Conservation (phyloP, 1,284 basidiomycete species). For the Sutorius eximius region DNA sequence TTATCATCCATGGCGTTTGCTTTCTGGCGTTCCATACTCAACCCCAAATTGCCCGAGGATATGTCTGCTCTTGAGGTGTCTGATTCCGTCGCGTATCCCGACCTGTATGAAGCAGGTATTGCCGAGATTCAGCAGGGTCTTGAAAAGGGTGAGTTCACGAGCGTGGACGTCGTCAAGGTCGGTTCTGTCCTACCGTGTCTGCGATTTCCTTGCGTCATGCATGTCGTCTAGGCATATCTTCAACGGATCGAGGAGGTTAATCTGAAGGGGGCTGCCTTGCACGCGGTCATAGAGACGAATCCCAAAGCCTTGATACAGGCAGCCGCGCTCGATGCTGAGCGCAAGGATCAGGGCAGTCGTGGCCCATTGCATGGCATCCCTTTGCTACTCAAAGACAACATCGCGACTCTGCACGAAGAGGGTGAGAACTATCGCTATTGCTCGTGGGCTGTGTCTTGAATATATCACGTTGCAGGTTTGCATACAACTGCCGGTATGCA, state of each 20-base stretch:
- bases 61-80: slow-evolving; percentile 7
- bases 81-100: slow-evolving; percentile 14
- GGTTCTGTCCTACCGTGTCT: neutral
- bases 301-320: slow-evolving; percentile 59
- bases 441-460: neutral
- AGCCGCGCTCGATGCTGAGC: slow-evolving; percentile 53
- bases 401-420: slow-evolving; percentile 42
- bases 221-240: slow-evolving; percentile 56
- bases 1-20: slow-evolving; percentile 1
- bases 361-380: slow-evolving; percentile 69
- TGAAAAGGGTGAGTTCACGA: slow-evolving; percentile 28
- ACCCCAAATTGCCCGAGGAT: slow-evolving; percentile 8
- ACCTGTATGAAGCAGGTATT: slow-evolving; percentile 35
- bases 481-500: slow-evolving; percentile 52
- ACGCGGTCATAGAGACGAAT: slow-evolving; percentile 65
- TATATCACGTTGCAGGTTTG: slow-evolving; percentile 46
- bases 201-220: neutral
- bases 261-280: slow-evolving; percentile 54
- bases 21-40: slow-evolving; percentile 6
- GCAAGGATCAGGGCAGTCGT: slow-evolving; percentile 46
- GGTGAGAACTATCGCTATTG: slow-evolving; percentile 29
- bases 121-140: slow-evolving; percentile 33
- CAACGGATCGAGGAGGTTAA: slow-evolving; percentile 73
- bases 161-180: slow-evolving; percentile 35
- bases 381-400: slow-evolving; percentile 47